Evolutionary conservation across 805 yeast genomes (phyloP).

Genomic region (Saccharomycopsis fibuligera): DNA sequence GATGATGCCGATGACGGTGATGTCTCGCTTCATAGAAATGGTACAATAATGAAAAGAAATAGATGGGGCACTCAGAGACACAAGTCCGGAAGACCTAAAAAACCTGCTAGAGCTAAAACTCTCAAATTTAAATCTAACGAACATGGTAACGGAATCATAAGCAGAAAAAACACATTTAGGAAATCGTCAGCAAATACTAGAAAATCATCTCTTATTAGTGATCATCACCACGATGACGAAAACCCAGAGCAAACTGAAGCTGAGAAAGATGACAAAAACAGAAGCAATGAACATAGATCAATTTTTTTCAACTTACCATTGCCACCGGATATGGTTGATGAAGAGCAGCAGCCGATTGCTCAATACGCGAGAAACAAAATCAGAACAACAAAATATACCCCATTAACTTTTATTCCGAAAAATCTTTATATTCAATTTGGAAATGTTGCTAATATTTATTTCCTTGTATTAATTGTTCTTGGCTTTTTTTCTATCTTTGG

Average conservation of each 20-base stretch:
- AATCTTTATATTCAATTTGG: constrained; percentile 73
- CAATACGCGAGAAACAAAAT: constrained; percentile 85
- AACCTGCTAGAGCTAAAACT: constrained; percentile 51
- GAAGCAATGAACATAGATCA: constrained; percentile 39
- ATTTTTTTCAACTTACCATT: constrained; percentile 54
- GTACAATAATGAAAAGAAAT: constrained; percentile 60
- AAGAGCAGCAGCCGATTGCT: constrained; percentile 51
- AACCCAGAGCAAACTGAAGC: constrained; percentile 28
- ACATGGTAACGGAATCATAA: constrained; percentile 10
- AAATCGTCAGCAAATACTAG: neutral
- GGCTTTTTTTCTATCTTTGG: constrained; percentile 77
- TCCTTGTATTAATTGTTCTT: constrained; percentile 68
- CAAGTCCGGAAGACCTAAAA: constrained; percentile 59
- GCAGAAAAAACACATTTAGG: constrained; percentile 7
- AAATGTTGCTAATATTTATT: constrained; percentile 87
- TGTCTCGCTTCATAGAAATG: constrained; percentile 30
- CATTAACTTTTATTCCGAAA: constrained; percentile 81
- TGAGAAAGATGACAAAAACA: constrained; percentile 29
- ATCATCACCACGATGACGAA: constrained; percentile 23
- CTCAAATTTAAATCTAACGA: constrained; percentile 36
- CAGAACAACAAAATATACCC: constrained; percentile 93
- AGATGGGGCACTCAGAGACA: constrained; percentile 91
- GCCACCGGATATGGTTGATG: constrained; percentile 53
- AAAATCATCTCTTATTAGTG: neutral
- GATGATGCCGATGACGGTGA: constrained; percentile 25